Conservation (phyloP, 306 rosid species). For the Quercus dentata region DNA sequence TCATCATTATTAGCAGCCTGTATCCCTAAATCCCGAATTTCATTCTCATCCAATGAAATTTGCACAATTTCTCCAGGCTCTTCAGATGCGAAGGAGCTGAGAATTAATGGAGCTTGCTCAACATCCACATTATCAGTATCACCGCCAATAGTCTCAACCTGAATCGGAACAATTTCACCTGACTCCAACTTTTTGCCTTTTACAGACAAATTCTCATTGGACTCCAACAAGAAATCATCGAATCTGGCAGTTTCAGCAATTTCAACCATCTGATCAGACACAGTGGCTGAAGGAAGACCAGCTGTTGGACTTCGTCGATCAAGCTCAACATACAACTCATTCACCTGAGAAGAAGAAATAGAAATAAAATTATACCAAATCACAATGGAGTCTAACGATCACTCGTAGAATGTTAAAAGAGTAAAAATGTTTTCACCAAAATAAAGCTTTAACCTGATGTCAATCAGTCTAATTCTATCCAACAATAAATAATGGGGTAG, state of each 20-base stretch:
- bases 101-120: conserved; percentile 12
- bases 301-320: conserved; percentile 29
- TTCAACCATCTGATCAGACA: conserved; percentile 14
- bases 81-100: conserved; percentile 31
- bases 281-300: conserved; percentile 27
- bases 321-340: conserved; percentile 49
- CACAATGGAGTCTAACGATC: neutral
- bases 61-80: conserved; percentile 63
- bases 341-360: conserved; percentile 43
- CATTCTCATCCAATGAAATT: conserved; percentile 58
- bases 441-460: neutral
- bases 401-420: neutral
- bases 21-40: conserved; percentile 30
- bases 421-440: neutral
- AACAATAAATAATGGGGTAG: neutral
- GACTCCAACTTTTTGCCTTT: conserved; percentile 27
- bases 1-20: conserved; percentile 36
- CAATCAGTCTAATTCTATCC: neutral
- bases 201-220: conserved; percentile 21
- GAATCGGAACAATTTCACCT: conserved; percentile 28
- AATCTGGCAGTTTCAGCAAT: conserved; percentile 21
- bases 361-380: neutral
- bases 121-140: conserved; percentile 12
- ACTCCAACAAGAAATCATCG: conserved; percentile 23
- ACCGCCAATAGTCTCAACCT: conserved; percentile 22